Evolutionary conservation across 1,139 yeast genomes (phyloP).

Genomic region (Yamadazyma kanchanaburiensis): DNA sequence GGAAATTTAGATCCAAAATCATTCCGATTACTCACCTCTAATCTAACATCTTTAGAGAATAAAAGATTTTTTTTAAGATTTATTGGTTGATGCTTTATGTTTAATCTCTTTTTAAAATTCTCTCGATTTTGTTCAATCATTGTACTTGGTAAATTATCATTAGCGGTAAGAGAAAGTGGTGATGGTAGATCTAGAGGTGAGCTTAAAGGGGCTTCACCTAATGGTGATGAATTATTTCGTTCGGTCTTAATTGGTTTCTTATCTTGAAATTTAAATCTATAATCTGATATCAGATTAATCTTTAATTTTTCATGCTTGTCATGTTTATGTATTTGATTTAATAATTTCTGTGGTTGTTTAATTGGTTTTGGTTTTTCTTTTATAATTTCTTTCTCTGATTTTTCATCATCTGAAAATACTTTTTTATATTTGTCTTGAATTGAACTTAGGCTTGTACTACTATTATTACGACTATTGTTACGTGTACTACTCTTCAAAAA

Average conservation of each 20-base stretch:
- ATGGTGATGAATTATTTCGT: no score
- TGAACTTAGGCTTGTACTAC: conserved; percentile 25
- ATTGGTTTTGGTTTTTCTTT: no score
- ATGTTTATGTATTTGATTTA: no score
- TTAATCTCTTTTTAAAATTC: conserved; percentile 2
- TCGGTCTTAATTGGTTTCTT: no score
- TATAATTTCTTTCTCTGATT: no score
- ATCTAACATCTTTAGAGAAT: conserved; percentile 37
- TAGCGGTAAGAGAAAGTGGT: conserved; percentile 17
- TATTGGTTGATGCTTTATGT: conserved; percentile 3
- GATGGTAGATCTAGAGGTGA: no score
- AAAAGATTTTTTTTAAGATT: conserved; percentile 21
- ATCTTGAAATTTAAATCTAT: conserved; percentile 29
- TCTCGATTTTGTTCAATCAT: conserved; percentile 10
- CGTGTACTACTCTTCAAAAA: conserved; percentile 23
- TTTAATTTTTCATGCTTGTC: no score
- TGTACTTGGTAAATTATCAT: conserved; percentile 8
- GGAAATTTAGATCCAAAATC: conserved; percentile 7
- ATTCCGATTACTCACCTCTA: conserved; percentile 20
- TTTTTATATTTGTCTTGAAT: no score
- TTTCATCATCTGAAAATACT: no score
- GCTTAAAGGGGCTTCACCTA: no score
- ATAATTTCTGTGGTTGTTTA: no score
- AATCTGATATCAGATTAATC: no score
- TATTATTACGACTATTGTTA: conserved; percentile 36